A percentile compares a stretch with the other conserved stretches of the same genome.
These are phyloP conservation scores for Salvia rosmarinus DNA, from an alignment of 257 asterid species.

Conservation along the genomic window DNA sequence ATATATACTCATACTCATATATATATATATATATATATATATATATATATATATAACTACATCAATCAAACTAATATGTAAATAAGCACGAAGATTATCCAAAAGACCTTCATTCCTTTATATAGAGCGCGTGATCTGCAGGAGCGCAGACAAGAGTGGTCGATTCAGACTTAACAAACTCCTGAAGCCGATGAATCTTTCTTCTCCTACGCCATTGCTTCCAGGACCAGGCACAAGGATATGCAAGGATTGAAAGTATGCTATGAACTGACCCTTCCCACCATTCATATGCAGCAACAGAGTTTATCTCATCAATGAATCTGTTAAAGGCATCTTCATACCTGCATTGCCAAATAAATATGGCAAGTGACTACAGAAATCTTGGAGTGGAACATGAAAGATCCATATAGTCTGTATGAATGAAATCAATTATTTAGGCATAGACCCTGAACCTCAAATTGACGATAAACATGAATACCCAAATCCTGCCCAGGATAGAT, in stretches of 20 bases:
- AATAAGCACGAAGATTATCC: constrained; percentile 6
- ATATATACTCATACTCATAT: not conserved
- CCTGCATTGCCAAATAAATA: constrained; percentile 49
- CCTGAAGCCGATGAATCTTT: constrained; percentile 85
- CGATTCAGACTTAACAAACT: constrained; percentile 89
- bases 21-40: too few species aligned
- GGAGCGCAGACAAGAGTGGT: constrained; percentile 91
- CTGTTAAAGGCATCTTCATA: constrained; percentile 97
- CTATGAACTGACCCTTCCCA: constrained; percentile 99
- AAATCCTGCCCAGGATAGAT: constrained; percentile 26
- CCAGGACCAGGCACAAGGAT: constrained; percentile 99
- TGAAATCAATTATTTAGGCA: not conserved
- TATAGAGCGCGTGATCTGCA: constrained; percentile 94
- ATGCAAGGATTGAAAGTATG: constrained; percentile 85
- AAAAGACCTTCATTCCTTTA: constrained; percentile 93
- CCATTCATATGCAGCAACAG: constrained; percentile 96
- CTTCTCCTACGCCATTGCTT: constrained; percentile 97
- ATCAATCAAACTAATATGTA: not conserved
- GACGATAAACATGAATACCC: constrained; percentile 18
- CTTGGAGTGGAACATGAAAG: constrained; percentile 3
- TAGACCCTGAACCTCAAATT: constrained; percentile 10
- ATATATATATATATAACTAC: not conserved
- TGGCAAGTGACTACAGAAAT: constrained; percentile 34
- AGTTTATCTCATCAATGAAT: constrained; percentile 85
- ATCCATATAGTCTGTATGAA: not conserved